Conservation (phyloP, 495 filamentous ascomycete species). For the Glonium stellatum region DNA sequence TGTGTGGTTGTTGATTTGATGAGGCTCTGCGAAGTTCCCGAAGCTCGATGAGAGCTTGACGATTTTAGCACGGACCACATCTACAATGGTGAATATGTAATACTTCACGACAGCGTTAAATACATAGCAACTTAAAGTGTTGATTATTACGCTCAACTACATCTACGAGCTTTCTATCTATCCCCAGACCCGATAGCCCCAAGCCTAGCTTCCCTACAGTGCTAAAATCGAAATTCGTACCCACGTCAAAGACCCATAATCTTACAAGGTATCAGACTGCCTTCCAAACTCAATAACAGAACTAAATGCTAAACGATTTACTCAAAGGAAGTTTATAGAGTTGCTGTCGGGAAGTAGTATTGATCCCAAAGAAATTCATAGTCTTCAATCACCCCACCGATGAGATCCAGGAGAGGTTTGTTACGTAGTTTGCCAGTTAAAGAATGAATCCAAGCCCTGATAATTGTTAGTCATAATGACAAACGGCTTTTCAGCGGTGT, state of each 20-base stretch:
- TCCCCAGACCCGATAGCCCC: neutral
- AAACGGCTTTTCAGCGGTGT: neutral
- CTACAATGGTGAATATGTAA: no score
- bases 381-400: slow-evolving; percentile 80
- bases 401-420: slow-evolving; percentile 68
- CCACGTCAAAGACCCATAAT: neutral
- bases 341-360: slow-evolving; percentile 81
- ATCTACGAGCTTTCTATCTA: neutral
- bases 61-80: neutral
- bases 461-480: slow-evolving; percentile 31
- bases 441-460: slow-evolving; percentile 52
- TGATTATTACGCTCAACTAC: neutral
- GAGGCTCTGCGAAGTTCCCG: slow-evolving; percentile 11
- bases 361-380: slow-evolving; percentile 98
- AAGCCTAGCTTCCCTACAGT: neutral
- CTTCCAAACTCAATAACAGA: neutral
- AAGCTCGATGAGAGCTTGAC: slow-evolving; percentile 6
- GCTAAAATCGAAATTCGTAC: neutral
- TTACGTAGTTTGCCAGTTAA: slow-evolving; percentile 61
- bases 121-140: neutral
- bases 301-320: neutral
- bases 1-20: slow-evolving; percentile 13
- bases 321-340: slow-evolving; percentile 41
- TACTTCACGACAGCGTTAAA: neutral
- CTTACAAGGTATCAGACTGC: neutral